phyloP scores from a whole-genome alignment of 768 basidiomycete species.

The Lactarius vividus region DNA sequence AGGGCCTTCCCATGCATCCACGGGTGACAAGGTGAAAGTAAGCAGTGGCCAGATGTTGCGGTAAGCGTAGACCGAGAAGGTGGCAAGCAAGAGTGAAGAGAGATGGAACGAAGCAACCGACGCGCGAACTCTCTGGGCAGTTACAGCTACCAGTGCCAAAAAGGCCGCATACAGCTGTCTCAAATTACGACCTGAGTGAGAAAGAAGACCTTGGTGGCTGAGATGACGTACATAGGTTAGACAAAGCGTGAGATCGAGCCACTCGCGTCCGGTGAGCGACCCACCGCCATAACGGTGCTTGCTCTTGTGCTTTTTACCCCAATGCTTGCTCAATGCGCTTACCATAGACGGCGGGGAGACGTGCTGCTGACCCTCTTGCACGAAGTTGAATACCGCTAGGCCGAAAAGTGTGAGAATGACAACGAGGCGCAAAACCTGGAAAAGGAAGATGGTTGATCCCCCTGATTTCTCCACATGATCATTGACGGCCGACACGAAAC shows the following conservation, averaged over 20 bases:
- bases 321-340: conserved; percentile 26
- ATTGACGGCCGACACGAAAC: conserved; percentile 21
- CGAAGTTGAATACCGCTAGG: conserved; percentile 45
- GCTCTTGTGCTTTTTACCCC: conserved; percentile 32
- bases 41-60: no score
- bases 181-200: not conserved
- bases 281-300: not conserved
- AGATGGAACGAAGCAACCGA: conserved; percentile 43
- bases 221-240: conserved; percentile 35
- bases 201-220: not conserved
- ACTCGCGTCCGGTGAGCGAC: conserved; percentile 16
- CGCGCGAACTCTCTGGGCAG: conserved; percentile 12
- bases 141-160: conserved; percentile 26
- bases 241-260: conserved; percentile 28
- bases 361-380: conserved; percentile 31
- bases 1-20: no score
- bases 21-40: no score
- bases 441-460: conserved; percentile 46
- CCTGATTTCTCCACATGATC: conserved; percentile 44
- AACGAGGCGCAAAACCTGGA: conserved; percentile 46
- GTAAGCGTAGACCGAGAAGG: conserved; percentile 51
- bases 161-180: conserved; percentile 29
- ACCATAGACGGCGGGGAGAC: conserved; percentile 1
- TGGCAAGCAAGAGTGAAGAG: conserved; percentile 46
- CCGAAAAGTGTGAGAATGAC: conserved; percentile 48